Conservation (phyloP, 1,284 basidiomycete species). For the Trametes versicolor region DNA sequence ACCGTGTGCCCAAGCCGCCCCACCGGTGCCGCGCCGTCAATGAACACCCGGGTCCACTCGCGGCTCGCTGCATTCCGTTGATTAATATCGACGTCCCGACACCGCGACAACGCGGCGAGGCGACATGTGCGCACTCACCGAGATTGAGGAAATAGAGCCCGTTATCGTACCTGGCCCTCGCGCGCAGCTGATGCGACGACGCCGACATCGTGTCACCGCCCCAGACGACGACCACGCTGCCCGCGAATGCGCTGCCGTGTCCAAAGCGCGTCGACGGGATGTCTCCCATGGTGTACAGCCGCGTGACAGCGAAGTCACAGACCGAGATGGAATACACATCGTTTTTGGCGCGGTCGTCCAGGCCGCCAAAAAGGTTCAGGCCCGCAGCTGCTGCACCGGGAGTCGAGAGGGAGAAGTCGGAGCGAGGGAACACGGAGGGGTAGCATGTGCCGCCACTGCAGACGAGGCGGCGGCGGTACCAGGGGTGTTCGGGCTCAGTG, state of each 20-base stretch:
- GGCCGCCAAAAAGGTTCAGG: slow-evolving; percentile 94
- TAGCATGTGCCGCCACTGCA: slow-evolving; percentile 10
- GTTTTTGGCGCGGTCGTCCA: slow-evolving; percentile 89
- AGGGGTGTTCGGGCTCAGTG: slow-evolving; percentile 17
- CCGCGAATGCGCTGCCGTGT: slow-evolving; percentile 92
- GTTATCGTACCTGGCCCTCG: slow-evolving; percentile 78
- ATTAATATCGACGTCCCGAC: slow-evolving; percentile 7
- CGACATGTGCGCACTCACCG: slow-evolving; percentile 56
- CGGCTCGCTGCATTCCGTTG: slow-evolving; percentile 64
- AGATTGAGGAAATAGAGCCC: slow-evolving; percentile 95
- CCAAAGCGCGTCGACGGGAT: slow-evolving; percentile 90
- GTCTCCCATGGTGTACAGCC: slow-evolving; percentile 88
- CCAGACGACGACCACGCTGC: slow-evolving; percentile 95
- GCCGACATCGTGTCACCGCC: slow-evolving; percentile 87
- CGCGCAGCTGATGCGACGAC: slow-evolving; percentile 38
- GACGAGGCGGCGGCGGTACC: slow-evolving; percentile 29
- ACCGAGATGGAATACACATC: slow-evolving; percentile 91
- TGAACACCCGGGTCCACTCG: slow-evolving; percentile 90
- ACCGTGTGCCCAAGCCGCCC: slow-evolving; percentile 96
- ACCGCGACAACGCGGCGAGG: neutral
- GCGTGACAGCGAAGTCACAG: slow-evolving; percentile 74
- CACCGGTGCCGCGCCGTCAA: slow-evolving; percentile 77
- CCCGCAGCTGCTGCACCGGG: slow-evolving; percentile 82
- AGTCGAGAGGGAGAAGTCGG: slow-evolving; percentile 91
- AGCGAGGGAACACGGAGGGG: slow-evolving; percentile 87